Evolutionary conservation across 805 yeast species (phyloP).

Genomic region (Brettanomyces naardenensis): DNA sequence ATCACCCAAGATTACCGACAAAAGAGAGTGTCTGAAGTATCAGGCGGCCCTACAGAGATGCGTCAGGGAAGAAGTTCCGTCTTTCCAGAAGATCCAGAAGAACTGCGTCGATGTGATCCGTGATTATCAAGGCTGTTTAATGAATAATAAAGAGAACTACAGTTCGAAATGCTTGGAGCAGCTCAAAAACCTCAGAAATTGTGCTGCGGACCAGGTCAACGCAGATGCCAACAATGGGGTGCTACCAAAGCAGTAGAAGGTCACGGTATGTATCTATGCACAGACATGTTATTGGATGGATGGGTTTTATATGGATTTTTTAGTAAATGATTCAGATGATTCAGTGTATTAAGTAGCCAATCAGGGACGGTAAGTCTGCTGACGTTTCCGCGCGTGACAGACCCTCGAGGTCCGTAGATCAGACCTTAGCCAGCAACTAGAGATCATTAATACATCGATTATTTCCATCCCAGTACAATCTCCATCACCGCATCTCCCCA

Average conservation of each 20-base stretch:
- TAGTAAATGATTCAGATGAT: too few species aligned
- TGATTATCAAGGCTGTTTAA: constrained; percentile 60
- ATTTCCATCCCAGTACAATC: too few species aligned
- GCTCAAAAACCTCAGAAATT: constrained; percentile 50
- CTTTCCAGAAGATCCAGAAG: constrained; percentile 59
- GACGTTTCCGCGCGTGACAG: too few species aligned
- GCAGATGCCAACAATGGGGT: constrained; percentile 2
- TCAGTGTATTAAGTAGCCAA: too few species aligned
- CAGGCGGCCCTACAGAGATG: constrained; percentile 56
- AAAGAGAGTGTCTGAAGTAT: constrained; percentile 42
- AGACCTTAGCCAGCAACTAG: too few species aligned
- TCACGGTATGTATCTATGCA: too few species aligned
- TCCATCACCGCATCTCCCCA: too few species aligned
- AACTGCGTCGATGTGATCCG: constrained; percentile 51
- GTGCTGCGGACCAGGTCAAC: constrained; percentile 27
- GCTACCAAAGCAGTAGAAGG: neutral
- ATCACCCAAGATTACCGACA: constrained; percentile 41
- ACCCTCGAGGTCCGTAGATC: too few species aligned
- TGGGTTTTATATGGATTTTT: too few species aligned
- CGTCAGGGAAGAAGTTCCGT: constrained; percentile 57
- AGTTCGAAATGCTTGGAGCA: constrained; percentile 43
- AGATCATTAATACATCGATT: too few species aligned
- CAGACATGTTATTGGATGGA: too few species aligned
- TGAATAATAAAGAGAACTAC: constrained; percentile 35
- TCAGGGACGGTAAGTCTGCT: too few species aligned